A percentile compares a stretch with the other conserved stretches of the same genome.
These are phyloP conservation scores for Cardamine occulta DNA, from an alignment of 345 rosid species.

Conservation along the genomic window DNA sequence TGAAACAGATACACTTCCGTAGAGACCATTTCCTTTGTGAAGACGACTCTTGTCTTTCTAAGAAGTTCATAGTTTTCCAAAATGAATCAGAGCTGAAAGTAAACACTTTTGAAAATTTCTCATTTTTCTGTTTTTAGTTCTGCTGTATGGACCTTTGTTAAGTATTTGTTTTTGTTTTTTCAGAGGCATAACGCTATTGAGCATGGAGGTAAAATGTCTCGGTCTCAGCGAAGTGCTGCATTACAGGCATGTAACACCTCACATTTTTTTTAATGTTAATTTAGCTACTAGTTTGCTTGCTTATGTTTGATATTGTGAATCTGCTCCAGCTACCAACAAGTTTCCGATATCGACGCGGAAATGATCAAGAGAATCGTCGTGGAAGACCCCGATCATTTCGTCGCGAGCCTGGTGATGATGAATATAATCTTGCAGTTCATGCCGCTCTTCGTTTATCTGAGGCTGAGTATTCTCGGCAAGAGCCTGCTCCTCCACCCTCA, in stretches of 20 bases:
- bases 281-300: background rate
- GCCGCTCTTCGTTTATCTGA: slow-evolving; percentile 45
- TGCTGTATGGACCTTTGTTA: slow-evolving; percentile 5
- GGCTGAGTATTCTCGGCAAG: slow-evolving; percentile 41
- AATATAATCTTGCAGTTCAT: slow-evolving; percentile 39
- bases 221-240: slow-evolving; percentile 89
- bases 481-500: slow-evolving; percentile 49
- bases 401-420: slow-evolving; percentile 66
- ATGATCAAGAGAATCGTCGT: slow-evolving; percentile 62
- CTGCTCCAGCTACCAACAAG: slow-evolving; percentile 82
- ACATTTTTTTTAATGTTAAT: background rate
- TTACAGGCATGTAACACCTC: slow-evolving; percentile 64
- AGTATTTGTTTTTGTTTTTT: slow-evolving; percentile 6
- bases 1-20: slow-evolving; percentile 83
- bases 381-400: slow-evolving; percentile 74
- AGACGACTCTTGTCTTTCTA: slow-evolving; percentile 90
- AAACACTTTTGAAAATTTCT: slow-evolving; percentile 20
- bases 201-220: slow-evolving; percentile 97
- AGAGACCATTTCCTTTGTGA: slow-evolving; percentile 91
- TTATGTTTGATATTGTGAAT: slow-evolving; percentile 23
- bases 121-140: background rate
- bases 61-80: slow-evolving; percentile 86
- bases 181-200: slow-evolving; percentile 94
- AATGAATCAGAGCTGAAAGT: slow-evolving; percentile 95
- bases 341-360: slow-evolving; percentile 62